phyloP scores from a whole-genome alignment of 257 asterid genomes.

The Solanum neorickii region DNA sequence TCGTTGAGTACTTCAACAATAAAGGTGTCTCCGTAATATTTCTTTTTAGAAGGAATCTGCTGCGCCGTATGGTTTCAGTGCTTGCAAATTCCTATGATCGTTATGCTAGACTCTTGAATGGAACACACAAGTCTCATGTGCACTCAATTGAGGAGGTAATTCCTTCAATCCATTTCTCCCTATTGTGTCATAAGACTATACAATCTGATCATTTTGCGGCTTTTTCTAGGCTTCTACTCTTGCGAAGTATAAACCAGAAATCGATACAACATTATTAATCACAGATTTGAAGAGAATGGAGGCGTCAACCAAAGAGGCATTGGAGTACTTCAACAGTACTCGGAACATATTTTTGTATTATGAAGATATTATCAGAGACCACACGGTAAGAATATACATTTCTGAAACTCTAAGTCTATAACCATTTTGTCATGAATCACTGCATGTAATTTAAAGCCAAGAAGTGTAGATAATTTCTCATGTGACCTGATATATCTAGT shows the following conservation, averaged over 20 bases:
- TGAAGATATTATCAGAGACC: slow-evolving; percentile 1
- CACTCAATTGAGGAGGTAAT: slow-evolving; percentile 27
- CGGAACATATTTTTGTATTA: slow-evolving; percentile 1
- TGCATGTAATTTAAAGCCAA: background rate
- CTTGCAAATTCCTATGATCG: slow-evolving; percentile 32
- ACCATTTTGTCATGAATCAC: background rate
- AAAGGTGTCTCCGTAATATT: slow-evolving; percentile 30
- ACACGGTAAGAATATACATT: background rate
- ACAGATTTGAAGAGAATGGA: slow-evolving; percentile 1
- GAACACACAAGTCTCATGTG: slow-evolving; percentile 37
- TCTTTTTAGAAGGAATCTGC: slow-evolving; percentile 26
- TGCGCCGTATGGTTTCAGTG: slow-evolving; percentile 30
- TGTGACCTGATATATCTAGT: background rate
- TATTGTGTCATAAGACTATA: background rate
- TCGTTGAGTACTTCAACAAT: slow-evolving; percentile 26
- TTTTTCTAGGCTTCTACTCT: slow-evolving; percentile 4
- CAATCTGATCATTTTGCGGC: background rate
- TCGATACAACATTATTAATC: background rate
- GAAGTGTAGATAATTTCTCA: background rate
- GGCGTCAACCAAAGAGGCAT: background rate
- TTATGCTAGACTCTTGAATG: slow-evolving; percentile 24
- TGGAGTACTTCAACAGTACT: slow-evolving; percentile 9
- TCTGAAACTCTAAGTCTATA: background rate
- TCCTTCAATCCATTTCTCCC: background rate
- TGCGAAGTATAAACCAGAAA: slow-evolving; percentile 4